Percentiles rank a stretch among this genome's conserved stretches.
Conservation (phyloP, 139 green algal genomes). For the Chlorella sp. region DNA sequence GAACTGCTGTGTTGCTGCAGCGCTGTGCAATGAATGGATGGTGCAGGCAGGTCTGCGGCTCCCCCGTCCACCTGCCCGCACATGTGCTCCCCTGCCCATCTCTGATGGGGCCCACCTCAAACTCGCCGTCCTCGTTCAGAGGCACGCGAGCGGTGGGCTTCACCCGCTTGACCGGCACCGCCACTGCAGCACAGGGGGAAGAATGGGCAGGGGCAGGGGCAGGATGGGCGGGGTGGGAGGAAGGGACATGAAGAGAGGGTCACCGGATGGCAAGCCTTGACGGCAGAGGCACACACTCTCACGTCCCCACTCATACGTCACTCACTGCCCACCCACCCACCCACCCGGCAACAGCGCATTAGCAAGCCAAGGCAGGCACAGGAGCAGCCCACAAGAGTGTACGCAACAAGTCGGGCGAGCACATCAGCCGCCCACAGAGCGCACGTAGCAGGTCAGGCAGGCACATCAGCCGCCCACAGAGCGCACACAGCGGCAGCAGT, state of each 20-base stretch:
- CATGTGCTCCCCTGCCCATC: no score
- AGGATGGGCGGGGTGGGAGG: neutral
- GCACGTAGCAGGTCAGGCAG: neutral
- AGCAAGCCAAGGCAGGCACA: neutral
- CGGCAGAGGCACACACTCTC: no score
- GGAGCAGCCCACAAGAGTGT: neutral
- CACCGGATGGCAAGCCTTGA: no score
- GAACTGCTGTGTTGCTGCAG: no score
- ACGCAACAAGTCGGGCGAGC: no score
- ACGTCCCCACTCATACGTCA: no score
- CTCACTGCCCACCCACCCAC: no score
- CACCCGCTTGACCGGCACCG: conserved; percentile 86
- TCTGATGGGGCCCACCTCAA: neutral
- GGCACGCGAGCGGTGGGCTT: conserved; percentile 64
- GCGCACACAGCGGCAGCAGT: neutral
- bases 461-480: neutral
- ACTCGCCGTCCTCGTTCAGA: conserved; percentile 26
- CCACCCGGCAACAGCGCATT: no score
- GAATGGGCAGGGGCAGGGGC: neutral
- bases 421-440: neutral
- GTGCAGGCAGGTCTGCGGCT: no score
- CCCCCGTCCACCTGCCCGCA: no score
- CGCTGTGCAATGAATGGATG: no score
- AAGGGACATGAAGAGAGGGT: no score
- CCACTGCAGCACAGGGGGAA: conserved; percentile 46